Percentiles rank a stretch among this genome's conserved stretches.
Evolutionary conservation across 805 yeast genomes (phyloP).

Genomic region (Metschnikowia reukaufii): DNA sequence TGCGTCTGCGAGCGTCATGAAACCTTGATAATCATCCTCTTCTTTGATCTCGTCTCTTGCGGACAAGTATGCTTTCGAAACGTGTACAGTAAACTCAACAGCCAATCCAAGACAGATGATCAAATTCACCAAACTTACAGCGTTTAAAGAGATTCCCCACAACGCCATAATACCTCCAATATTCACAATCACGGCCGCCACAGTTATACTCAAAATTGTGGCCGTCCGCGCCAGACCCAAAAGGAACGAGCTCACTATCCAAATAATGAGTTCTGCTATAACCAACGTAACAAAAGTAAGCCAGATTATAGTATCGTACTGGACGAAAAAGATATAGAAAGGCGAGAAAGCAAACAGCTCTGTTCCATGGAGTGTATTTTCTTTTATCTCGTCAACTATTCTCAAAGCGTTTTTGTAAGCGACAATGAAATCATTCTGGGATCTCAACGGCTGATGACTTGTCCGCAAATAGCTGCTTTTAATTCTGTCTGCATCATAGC

Average conservation of each 20-base stretch:
- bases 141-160: slow-evolving; percentile 78
- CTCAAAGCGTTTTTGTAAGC: slow-evolving; percentile 75
- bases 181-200: slow-evolving; percentile 62
- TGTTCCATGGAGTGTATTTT: slow-evolving; percentile 30
- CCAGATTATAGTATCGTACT: slow-evolving; percentile 66
- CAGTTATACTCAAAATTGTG: slow-evolving; percentile 52
- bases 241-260: slow-evolving; percentile 52
- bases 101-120: slow-evolving; percentile 92
- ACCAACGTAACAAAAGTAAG: slow-evolving; percentile 55
- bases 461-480: slow-evolving; percentile 72
- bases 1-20: slow-evolving; percentile 14
- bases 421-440: slow-evolving; percentile 79
- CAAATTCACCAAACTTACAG: slow-evolving; percentile 84
- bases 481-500: slow-evolving; percentile 40
- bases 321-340: slow-evolving; percentile 90
- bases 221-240: slow-evolving; percentile 71
- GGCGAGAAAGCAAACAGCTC: slow-evolving; percentile 88
- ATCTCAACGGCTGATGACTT: slow-evolving; percentile 72
- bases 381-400: slow-evolving; percentile 56
- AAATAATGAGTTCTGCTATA: slow-evolving; percentile 54
- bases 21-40: slow-evolving; percentile 16
- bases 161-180: slow-evolving; percentile 80
- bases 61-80: slow-evolving; percentile 72
- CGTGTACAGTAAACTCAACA: slow-evolving; percentile 90
- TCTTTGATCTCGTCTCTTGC: slow-evolving; percentile 23